These are phyloP conservation scores for Acephala macrosclerotiorum DNA, from an alignment of 2,329 filamentous ascomycete genomes.

Conservation along the genomic window DNA sequence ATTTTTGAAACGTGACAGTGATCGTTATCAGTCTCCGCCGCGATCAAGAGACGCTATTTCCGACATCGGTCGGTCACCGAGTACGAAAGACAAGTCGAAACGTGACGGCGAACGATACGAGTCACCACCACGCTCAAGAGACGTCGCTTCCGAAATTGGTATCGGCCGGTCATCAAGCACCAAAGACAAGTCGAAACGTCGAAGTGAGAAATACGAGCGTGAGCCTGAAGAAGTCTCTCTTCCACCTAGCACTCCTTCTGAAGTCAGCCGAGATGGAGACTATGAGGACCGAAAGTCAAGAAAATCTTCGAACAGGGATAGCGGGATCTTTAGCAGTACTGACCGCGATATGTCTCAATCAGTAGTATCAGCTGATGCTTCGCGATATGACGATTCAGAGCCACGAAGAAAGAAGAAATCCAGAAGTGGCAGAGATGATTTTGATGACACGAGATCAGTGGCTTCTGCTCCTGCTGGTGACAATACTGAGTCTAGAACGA, in stretches of 20 bases:
- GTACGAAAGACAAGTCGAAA: constrained; percentile 11
- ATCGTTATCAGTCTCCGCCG: constrained; percentile 32
- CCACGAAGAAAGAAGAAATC: constrained; percentile 45
- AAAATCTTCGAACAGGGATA: constrained; percentile 48
- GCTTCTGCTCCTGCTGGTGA: constrained; percentile 50
- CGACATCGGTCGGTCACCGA: not conserved
- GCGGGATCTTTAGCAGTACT: constrained; percentile 52
- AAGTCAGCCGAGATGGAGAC: constrained; percentile 39
- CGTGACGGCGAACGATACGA: constrained; percentile 13
- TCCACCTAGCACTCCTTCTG: constrained; percentile 40
- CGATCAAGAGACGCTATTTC: not conserved
- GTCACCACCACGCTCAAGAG: constrained; percentile 20
- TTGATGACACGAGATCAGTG: constrained; percentile 56
- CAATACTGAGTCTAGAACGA: constrained; percentile 47
- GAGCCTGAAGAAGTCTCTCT: constrained; percentile 42
- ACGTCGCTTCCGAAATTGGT: constrained; percentile 16
- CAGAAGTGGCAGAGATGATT: constrained; percentile 52
- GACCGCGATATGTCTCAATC: constrained; percentile 52
- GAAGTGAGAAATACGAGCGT: constrained; percentile 35
- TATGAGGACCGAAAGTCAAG: constrained; percentile 46
- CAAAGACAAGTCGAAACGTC: constrained; percentile 37
- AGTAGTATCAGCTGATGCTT: constrained; percentile 54
- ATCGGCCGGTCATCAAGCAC: constrained; percentile 33
- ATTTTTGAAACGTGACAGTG: constrained; percentile 35
- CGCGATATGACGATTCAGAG: constrained; percentile 44